These are phyloP conservation scores for Cucumis hystrix DNA, from an alignment of 306 rosid species.

Conservation along the genomic window DNA sequence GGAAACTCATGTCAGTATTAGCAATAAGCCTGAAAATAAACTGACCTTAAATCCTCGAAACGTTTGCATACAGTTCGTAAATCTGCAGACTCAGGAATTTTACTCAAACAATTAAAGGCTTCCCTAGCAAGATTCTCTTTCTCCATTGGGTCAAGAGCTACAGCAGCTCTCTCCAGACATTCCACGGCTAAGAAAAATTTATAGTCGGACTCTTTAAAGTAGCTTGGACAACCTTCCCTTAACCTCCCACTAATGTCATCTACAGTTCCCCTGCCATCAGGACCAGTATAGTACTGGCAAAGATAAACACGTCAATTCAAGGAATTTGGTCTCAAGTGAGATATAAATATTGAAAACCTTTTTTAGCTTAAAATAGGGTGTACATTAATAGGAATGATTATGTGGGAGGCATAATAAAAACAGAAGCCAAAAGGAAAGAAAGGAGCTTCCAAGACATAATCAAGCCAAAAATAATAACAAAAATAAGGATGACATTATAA, in stretches of 20 bases:
- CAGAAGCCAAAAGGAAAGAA: background rate
- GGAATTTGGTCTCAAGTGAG: constrained; percentile 2
- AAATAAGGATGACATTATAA: background rate
- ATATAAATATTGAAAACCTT: background rate
- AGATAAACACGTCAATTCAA: constrained; percentile 6
- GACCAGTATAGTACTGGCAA: constrained; percentile 78
- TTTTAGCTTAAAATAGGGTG: background rate
- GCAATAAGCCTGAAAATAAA: constrained; percentile 8
- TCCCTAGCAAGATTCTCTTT: constrained; percentile 82
- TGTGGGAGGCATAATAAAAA: background rate
- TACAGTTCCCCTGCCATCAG: constrained; percentile 98
- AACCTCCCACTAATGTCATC: constrained; percentile 85
- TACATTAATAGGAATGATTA: background rate
- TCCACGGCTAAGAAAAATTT: constrained; percentile 94
- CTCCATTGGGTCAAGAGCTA: constrained; percentile 47
- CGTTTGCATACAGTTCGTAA: constrained; percentile 84
- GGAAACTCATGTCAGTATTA: background rate
- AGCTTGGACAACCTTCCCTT: constrained; percentile 98
- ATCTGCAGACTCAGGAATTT: constrained; percentile 96
- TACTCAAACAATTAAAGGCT: constrained; percentile 70
- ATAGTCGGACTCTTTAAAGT: constrained; percentile 94
- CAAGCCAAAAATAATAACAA: background rate
- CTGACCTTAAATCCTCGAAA: constrained; percentile 88
- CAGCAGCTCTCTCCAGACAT: constrained; percentile 88
- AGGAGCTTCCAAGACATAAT: background rate